Percentiles rank a stretch among this genome's conserved stretches.
Conservation (phyloP, 1,284 basidiomycete species). For the Irpex sp. region DNA sequence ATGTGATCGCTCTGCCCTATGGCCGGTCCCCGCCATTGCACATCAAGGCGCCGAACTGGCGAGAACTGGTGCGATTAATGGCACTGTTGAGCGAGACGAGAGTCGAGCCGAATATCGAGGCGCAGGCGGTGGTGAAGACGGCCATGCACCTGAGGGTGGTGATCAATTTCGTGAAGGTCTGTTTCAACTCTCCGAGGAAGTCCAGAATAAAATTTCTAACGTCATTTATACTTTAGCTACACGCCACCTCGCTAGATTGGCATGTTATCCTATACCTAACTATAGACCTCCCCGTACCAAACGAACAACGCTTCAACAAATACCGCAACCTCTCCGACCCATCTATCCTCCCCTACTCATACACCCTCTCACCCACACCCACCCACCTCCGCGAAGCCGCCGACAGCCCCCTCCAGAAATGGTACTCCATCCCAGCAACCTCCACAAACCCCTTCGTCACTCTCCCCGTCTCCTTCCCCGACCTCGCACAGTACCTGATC, state of each 20-base stretch:
- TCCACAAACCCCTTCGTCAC: conserved; percentile 56
- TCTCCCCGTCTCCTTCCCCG: conserved; percentile 70
- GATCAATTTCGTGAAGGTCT: conserved; percentile 71
- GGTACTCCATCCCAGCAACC: conserved; percentile 65
- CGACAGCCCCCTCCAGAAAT: conserved; percentile 61
- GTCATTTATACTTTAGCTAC: conserved; percentile 39
- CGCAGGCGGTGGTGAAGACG: conserved; percentile 52
- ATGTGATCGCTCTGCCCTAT: conserved; percentile 66
- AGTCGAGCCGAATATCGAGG: conserved; percentile 67
- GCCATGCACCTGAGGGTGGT: conserved; percentile 65
- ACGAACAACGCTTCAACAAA: conserved; percentile 37
- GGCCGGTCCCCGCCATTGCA: conserved; percentile 65
- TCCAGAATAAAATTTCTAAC: background rate
- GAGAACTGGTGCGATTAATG: conserved; percentile 66
- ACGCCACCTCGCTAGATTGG: conserved; percentile 59
- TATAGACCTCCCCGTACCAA: conserved; percentile 60
- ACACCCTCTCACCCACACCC: conserved; percentile 54
- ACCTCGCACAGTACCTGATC: conserved; percentile 70
- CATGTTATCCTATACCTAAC: conserved; percentile 71
- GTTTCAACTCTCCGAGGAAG: conserved; percentile 14
- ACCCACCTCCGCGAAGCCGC: conserved; percentile 57
- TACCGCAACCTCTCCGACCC: conserved; percentile 53
- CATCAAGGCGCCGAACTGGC: conserved; percentile 69
- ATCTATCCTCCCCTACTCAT: conserved; percentile 65
- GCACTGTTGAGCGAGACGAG: conserved; percentile 64